A percentile compares a stretch with the other conserved stretches of the same genome.
Conservation (phyloP, 139 green algal species). For the Zygnema cylindricum region DNA sequence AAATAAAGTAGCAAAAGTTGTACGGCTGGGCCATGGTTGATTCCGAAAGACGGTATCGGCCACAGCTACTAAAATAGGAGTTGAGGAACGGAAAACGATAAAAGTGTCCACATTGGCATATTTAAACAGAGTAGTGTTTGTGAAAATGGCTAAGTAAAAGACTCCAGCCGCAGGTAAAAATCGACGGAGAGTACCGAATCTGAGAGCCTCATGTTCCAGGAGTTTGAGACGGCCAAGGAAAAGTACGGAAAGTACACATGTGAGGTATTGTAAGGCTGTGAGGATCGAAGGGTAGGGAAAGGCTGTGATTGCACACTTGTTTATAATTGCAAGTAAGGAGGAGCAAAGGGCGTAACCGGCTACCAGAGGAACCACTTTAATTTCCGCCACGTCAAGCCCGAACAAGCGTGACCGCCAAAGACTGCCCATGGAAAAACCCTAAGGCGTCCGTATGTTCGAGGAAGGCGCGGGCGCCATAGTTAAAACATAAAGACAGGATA, state of each 20-base stretch:
- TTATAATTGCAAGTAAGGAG: conserved; percentile 54
- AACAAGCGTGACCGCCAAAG: no score
- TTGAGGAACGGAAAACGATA: conserved; percentile 60
- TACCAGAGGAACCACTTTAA: conserved; percentile 40
- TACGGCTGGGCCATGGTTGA: conserved; percentile 35
- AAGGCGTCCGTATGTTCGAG: no score
- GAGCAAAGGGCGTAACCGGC: conserved; percentile 57
- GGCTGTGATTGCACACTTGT: conserved; percentile 57
- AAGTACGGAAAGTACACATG: conserved; percentile 38
- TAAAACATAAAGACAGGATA: no score
- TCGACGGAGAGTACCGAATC: conserved; percentile 15
- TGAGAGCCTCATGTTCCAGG: conserved; percentile 48
- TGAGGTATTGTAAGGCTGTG: conserved; percentile 50
- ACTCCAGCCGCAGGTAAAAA: conserved; percentile 57
- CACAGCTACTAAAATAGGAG: conserved; percentile 56
- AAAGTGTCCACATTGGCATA: conserved; percentile 64
- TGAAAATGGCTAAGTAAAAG: conserved; percentile 65
- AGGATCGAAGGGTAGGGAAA: conserved; percentile 54
- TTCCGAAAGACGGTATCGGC: conserved; percentile 54
- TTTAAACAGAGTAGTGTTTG: conserved; percentile 58
- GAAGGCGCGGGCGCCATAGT: no score
- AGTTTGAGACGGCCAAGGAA: conserved; percentile 31
- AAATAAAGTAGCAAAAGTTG: conserved; percentile 45
- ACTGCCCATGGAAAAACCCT: no score
- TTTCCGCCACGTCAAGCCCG: not conserved